A percentile compares a stretch with the other conserved stretches of the same genome.
Evolutionary conservation across 1,284 basidiomycete species (phyloP).

Genomic region (Paramarasmius palmivorus): DNA sequence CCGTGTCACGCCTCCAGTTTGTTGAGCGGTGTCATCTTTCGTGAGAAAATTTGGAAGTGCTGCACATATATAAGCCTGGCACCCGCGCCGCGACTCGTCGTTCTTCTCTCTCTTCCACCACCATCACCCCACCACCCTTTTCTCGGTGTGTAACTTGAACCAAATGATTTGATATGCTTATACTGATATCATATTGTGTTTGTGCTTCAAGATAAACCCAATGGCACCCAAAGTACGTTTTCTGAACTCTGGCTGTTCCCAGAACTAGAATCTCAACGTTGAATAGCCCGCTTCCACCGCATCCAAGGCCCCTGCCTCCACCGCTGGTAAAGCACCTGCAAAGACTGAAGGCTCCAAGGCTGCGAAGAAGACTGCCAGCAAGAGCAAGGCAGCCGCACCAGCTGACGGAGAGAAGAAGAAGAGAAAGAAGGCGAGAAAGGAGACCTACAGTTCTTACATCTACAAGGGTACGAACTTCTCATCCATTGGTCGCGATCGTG

Average conservation of each 20-base stretch:
- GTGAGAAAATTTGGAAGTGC: neutral
- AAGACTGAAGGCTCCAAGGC: slow-evolving; percentile 69
- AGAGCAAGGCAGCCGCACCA: slow-evolving; percentile 56
- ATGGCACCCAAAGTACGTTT: slow-evolving; percentile 17
- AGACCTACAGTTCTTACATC: slow-evolving; percentile 91
- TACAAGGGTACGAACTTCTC: slow-evolving; percentile 68
- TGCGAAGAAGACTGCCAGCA: slow-evolving; percentile 60
- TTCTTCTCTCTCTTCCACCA: neutral
- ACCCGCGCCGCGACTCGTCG: neutral
- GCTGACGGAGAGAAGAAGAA: slow-evolving; percentile 78
- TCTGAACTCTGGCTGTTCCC: neutral
- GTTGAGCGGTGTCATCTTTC: neutral
- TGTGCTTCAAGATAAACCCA: neutral
- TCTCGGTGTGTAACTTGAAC: too few relatives aligned
- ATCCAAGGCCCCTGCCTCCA: slow-evolving; percentile 73
- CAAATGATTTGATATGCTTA: too few relatives aligned
- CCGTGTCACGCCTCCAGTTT: neutral
- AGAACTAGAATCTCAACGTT: neutral
- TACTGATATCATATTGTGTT: too few relatives aligned
- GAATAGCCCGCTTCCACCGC: slow-evolving; percentile 67
- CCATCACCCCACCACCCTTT: too few relatives aligned
- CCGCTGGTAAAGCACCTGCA: slow-evolving; percentile 77
- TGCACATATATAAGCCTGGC: neutral
- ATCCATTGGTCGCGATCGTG: slow-evolving; percentile 8
- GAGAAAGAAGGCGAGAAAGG: slow-evolving; percentile 83